phyloP scores from a whole-genome alignment of 2,329 filamentous ascomycete genomes.

The Curvularia hawaiiensis region DNA sequence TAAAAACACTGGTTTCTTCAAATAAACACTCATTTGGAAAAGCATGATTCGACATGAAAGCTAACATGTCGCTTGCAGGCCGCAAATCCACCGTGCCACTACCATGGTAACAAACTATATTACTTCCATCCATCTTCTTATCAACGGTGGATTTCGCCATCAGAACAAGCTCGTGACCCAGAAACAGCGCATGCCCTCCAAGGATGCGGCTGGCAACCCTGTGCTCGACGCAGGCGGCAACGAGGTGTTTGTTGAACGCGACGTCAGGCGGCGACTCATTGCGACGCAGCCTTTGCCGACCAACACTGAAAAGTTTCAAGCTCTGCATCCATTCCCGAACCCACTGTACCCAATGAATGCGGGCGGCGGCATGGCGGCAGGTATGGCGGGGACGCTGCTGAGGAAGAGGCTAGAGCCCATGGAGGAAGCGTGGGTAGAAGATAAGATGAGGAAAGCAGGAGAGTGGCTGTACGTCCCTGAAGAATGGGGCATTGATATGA shows the following conservation, averaged over 20 bases:
- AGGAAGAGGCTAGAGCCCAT: conserved; percentile 34
- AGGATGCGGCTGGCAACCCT: conserved; percentile 22
- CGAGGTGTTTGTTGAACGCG: conserved; percentile 12
- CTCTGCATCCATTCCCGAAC: conserved; percentile 34
- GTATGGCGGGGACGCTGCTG: conserved; percentile 30
- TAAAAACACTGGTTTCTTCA: not conserved
- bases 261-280: conserved; percentile 12
- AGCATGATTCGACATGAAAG: not conserved
- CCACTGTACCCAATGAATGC: conserved; percentile 28
- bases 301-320: conserved; percentile 20
- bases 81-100: conserved; percentile 28
- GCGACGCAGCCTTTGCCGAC: conserved; percentile 12
- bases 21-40: not conserved
- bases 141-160: conserved; percentile 28
- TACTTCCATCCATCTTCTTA: conserved; percentile 24
- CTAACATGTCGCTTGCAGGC: conserved; percentile 12
- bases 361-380: conserved; percentile 18
- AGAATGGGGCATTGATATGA: conserved; percentile 37
- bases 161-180: conserved; percentile 10
- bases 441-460: conserved; percentile 32
- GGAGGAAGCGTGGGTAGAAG: conserved; percentile 40
- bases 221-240: conserved; percentile 15
- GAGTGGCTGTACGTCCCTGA: conserved; percentile 38
- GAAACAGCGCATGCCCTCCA: conserved; percentile 19
- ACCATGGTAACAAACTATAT: conserved; percentile 24